A percentile compares a stretch with the other conserved stretches of the same genome.
These are phyloP conservation scores for Aspergillus ostianus DNA, from an alignment of 495 filamentous ascomycete species.

Conservation along the genomic window DNA sequence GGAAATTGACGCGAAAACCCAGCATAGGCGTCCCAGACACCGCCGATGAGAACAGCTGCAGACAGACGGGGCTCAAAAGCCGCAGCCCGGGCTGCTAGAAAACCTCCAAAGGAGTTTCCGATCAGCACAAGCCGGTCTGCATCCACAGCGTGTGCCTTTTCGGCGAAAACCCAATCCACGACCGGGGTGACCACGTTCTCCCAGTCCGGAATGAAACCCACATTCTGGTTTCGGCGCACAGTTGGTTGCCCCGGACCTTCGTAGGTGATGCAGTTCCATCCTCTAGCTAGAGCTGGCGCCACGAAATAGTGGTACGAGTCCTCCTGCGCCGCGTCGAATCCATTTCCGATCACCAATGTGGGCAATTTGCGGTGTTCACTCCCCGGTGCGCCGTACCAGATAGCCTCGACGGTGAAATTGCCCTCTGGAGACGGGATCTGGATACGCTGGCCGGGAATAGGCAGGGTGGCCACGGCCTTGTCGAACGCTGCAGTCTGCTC, in stretches of 20 bases:
- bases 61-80: conserved; percentile 43
- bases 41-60: conserved; percentile 39
- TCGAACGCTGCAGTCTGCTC: conserved; percentile 39
- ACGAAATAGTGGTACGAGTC: conserved; percentile 40
- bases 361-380: conserved; percentile 19
- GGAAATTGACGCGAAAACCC: too few relatives aligned
- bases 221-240: conserved; percentile 40
- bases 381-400: conserved; percentile 23
- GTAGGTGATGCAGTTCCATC: conserved; percentile 47
- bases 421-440: conserved; percentile 20
- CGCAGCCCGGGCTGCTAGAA: conserved; percentile 36
- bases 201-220: conserved; percentile 51
- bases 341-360: conserved; percentile 35
- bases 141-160: conserved; percentile 27
- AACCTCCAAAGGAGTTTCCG: conserved; percentile 42
- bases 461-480: conserved; percentile 33
- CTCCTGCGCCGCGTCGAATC: conserved; percentile 44
- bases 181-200: conserved; percentile 44
- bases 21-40: conserved; percentile 17
- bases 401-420: conserved; percentile 30
- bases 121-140: conserved; percentile 24
- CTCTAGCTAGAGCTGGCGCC: conserved; percentile 35
- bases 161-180: conserved; percentile 35
- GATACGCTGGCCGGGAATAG: conserved; percentile 31
- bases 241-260: conserved; percentile 51